Evolutionary conservation across 805 yeast genomes (phyloP).

Genomic region (Wickerhamiella shivajii): DNA sequence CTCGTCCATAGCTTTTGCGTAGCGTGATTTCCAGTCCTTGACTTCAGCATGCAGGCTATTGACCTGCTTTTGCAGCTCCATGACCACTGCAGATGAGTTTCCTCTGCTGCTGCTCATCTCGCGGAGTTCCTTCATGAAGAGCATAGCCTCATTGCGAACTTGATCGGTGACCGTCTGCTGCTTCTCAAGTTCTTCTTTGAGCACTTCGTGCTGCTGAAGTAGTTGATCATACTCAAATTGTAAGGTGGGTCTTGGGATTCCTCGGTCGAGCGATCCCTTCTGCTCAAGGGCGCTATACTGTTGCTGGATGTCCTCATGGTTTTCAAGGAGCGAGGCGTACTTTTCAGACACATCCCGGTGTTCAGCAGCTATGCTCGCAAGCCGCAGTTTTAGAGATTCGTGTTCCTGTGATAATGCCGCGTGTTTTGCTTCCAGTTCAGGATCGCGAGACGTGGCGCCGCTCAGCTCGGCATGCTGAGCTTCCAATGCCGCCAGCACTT

Average conservation of each 20-base stretch:
- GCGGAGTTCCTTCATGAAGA: conserved; percentile 27
- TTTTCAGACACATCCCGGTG: background rate
- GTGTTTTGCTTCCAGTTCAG: background rate
- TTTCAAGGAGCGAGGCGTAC: background rate
- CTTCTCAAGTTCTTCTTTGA: conserved; percentile 14
- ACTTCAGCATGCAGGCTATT: conserved; percentile 23
- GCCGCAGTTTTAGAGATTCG: background rate
- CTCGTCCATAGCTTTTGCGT: conserved; percentile 21
- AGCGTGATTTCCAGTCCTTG: conserved; percentile 24
- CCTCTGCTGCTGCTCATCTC: conserved; percentile 19
- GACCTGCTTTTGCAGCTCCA: conserved; percentile 12
- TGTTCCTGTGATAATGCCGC: background rate
- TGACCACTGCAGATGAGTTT: conserved; percentile 14
- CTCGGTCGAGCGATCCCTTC: background rate
- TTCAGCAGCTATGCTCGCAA: background rate
- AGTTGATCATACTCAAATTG: background rate
- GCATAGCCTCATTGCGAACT: conserved; percentile 26
- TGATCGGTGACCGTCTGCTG: conserved; percentile 24
- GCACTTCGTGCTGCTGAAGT: conserved; percentile 9
- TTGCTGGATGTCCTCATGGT: background rate
- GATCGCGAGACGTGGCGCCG: background rate
- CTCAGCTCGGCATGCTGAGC: background rate
- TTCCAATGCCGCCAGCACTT: background rate
- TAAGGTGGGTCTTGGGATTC: too few relatives aligned
- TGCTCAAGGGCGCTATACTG: background rate